Evolutionary conservation across 208 protist genomes (phyloP), one percentile per base, ranked within the genome.

Genomic region (Jaenimonas drosophilae): DNA sequence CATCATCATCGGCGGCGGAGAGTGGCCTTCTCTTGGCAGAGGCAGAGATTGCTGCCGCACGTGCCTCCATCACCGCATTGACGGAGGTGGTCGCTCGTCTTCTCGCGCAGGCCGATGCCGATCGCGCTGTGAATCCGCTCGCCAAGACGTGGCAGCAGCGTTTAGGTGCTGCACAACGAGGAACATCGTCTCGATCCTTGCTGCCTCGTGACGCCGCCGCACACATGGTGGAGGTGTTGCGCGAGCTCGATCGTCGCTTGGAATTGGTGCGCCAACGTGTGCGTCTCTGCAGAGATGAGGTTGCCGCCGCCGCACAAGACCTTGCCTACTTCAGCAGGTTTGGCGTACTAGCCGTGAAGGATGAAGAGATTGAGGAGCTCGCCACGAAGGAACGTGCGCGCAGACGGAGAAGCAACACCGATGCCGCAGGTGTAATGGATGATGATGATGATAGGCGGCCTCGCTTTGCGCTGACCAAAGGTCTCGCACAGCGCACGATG

Each of bases 271-370:
- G 19, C 37, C 6, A n/a, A n/a, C 49, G 48, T 3, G 54, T 93
- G 17, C 55, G 70, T 6, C 62, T 93, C 2, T 84, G 80, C 36
- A 90, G 88, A 51, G 79, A 89, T 41, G 80, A 93, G 31, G 27
- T 93, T n/a, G n/a, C n/a, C n/a, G n/a, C n/a, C n/a, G n/a, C n/a
- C n/a, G n/a, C n/a, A n/a, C n/a, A n/a, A n/a, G n/a, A n/a, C n/a
- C n/a, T n/a, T n/a, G n/a, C n/a, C n/a, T n/a, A n/a, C n/a, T n/a
- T n/a, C n/a, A n/a, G n/a, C n/a, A n/a, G n/a, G n/a, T n/a, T n/a
- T n/a, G n/a, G n/a, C n/a, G n/a, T n/a, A n/a, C n/a, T n/a, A n/a
- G n/a, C n/a, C n/a, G n/a, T n/a, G n/a, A n/a, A n/a, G n/a, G n/a
- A n/a, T n/a, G n/a, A n/a, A n/a, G n/a, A n/a, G n/a, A n/a, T n/a